Percentiles rank a stretch among this genome's conserved stretches.
phyloP scores from a whole-genome alignment of 1,284 basidiomycete species.

The Marasmius oreades region DNA sequence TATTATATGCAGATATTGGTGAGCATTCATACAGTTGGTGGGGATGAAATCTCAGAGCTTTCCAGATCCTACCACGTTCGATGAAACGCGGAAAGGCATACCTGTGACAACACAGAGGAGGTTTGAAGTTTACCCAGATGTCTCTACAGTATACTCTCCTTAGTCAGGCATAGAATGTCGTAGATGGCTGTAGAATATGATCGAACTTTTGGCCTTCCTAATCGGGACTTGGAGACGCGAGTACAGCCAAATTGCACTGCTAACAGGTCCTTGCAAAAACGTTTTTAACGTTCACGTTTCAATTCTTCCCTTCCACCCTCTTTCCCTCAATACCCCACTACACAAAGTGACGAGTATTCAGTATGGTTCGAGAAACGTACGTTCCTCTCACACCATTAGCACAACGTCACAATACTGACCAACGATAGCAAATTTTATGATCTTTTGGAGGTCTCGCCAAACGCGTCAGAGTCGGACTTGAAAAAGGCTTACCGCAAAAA shows the following conservation, averaged over 20 bases:
- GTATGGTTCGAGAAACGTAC: slow-evolving; percentile 72
- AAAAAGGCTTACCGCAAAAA: slow-evolving; percentile 96
- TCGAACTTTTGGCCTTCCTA: slow-evolving; percentile 19
- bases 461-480: slow-evolving; percentile 78
- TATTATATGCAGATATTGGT: slow-evolving; percentile 83
- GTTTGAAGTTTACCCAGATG: slow-evolving; percentile 89
- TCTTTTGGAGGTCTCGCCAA: slow-evolving; percentile 77
- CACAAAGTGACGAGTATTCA: slow-evolving; percentile 11
- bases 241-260: neutral
- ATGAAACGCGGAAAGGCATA: slow-evolving; percentile 74
- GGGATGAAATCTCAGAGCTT: neutral
- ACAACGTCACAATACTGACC: no score
- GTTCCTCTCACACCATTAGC: no score
- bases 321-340: slow-evolving; percentile 16
- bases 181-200: slow-evolving; percentile 42
- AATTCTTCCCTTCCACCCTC: slow-evolving; percentile 16
- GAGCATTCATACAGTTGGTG: slow-evolving; percentile 26
- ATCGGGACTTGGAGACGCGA: neutral
- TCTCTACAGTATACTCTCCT: slow-evolving; percentile 34
- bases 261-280: neutral
- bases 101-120: slow-evolving; percentile 87
- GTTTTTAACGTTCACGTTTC: slow-evolving; percentile 14
- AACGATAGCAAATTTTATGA: slow-evolving; percentile 80
- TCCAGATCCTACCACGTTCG: slow-evolving; percentile 69
- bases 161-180: slow-evolving; percentile 26